A percentile compares a stretch with the other conserved stretches of the same genome.
Evolutionary conservation across 2,329 filamentous ascomycete genomes (phyloP).

Genomic region (Hymenoscyphus fraxineus): DNA sequence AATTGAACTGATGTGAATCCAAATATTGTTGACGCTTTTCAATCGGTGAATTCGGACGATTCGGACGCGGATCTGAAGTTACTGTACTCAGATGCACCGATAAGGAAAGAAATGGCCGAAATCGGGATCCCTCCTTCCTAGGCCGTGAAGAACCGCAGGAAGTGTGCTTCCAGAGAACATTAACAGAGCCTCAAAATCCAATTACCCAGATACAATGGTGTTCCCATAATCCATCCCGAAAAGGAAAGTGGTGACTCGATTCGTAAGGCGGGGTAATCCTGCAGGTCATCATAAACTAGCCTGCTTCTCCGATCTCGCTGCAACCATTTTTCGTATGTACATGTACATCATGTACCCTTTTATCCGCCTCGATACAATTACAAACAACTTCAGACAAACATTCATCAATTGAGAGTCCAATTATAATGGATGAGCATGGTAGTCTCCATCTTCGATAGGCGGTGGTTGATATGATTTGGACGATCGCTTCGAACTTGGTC

Average conservation of each 20-base stretch:
- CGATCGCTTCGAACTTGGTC: conserved; percentile 4
- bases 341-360: not conserved
- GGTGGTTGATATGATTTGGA: conserved; percentile 4
- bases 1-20: too few relatives aligned
- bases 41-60: too few relatives aligned
- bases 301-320: conserved; percentile 4
- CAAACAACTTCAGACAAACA: not conserved
- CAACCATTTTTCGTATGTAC: not conserved
- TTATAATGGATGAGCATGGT: conserved; percentile 23
- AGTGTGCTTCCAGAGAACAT: not conserved
- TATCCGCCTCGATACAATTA: conserved; percentile 1
- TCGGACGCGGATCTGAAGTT: too few relatives aligned
- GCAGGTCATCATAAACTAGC: not conserved
- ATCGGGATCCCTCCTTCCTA: not conserved
- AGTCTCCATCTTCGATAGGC: conserved; percentile 28
- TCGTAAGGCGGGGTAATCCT: not conserved
- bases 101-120: not conserved
- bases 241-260: not conserved
- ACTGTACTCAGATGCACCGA: too few relatives aligned
- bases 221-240: not conserved
- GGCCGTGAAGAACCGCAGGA: not conserved
- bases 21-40: too few relatives aligned
- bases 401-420: not conserved
- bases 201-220: not conserved
- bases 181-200: not conserved